Base-by-base conservation (phyloP, 1,139 yeast genomes). In the Hanseniaspora gamundiae region DNA sequence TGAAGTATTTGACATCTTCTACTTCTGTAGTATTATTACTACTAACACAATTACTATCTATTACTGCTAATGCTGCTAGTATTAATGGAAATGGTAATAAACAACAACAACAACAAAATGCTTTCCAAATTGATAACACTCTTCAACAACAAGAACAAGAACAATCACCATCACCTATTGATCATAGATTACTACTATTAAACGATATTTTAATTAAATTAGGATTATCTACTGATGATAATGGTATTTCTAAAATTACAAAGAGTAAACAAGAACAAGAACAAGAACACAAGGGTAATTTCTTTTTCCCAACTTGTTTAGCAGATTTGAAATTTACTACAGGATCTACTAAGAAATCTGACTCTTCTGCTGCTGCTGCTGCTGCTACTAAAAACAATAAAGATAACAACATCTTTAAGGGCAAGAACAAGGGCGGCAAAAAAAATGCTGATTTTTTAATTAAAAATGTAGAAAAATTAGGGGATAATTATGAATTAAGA, bases 401-500 rank as follows among this genome's bases (percentile, higher is more conserved):
- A 22, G 35, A 40, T 33, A 28, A 35, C 36, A 40, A 36, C 19
- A 40, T 38, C n/a, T 40, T 41, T 43, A 33, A n/a, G n/a, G n/a
- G n/a, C n/a, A n/a, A n/a, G n/a, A n/a, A n/a, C n/a, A n/a, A n/a
- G n/a, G n/a, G n/a, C n/a, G n/a, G n/a, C n/a, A n/a, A 38, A 27
- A 44, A 41, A 24, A 38, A 44, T 14, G 42, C 42, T 27, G 42
- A 41, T 20, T 41, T 43, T 41, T 38, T 41, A 21, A 38, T 44
- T 33, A 41, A 44, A 26, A 43, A 38, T 62, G 71, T 70, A 43
- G 55, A 58, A 53, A 61, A 58, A 19, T 68, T 69, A 48, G 62
- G 68, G 46, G 76, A 80, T 42, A 65, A 70, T 60, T 79, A 79
- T 60, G 64, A 70, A 50, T 70, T 80, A 64, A 72, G 87, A 62